Evolutionary conservation across 495 filamentous ascomycete genomes (phyloP), one percentile per base, ranked within the genome.

Genomic region (Oidiodendron maius): DNA sequence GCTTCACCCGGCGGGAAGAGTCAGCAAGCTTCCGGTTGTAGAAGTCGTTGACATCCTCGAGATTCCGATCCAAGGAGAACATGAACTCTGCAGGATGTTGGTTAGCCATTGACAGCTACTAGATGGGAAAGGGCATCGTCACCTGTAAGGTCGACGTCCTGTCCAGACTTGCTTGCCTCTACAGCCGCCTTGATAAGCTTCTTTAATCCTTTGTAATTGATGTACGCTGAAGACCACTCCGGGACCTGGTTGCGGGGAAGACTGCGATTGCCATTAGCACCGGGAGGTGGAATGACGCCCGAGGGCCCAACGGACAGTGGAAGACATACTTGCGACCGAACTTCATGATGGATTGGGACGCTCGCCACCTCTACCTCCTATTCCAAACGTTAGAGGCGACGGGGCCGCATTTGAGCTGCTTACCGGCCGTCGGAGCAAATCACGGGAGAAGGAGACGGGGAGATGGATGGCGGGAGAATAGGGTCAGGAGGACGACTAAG

Each of bases 131-230:
- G 16, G 3, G 20, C 3, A 11, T 23, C 10, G 44, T 34, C 45
- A 76, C 74, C 74, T 61, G 91, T 86, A 61, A 95, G 71, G 71
- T 98, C 93, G 22, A 83, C 77, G 50, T 85, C 77, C 45, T 85
- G 76, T 46, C 83, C 84, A 53, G 76, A 71, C 63, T 81, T 82
- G 12, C 73, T 71, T 41, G 76, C 72, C 34, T 72, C 76, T 42
- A 47, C 41, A n/a, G 53, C 82, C 3, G 82, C 75, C 65, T 94
- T 96, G 66, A 97, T 89, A 37, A 95, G 76, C 72, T 93, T 91
- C 71, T 98, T 98, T 61, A 97, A 69, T 30, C 83, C 78, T 64
- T 96, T 97, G 74, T 98, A 98, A 63, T 95, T 84, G 70, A 98
- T 95, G 60, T 98, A 98, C 15, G 77, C 81, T 26, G 82, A 68